Percentiles rank a stretch among this genome's conserved stretches.
These are phyloP conservation scores for Colletotrichum higginsianum DNA, from an alignment of 2,329 filamentous ascomycete species.

Conservation along the genomic window DNA sequence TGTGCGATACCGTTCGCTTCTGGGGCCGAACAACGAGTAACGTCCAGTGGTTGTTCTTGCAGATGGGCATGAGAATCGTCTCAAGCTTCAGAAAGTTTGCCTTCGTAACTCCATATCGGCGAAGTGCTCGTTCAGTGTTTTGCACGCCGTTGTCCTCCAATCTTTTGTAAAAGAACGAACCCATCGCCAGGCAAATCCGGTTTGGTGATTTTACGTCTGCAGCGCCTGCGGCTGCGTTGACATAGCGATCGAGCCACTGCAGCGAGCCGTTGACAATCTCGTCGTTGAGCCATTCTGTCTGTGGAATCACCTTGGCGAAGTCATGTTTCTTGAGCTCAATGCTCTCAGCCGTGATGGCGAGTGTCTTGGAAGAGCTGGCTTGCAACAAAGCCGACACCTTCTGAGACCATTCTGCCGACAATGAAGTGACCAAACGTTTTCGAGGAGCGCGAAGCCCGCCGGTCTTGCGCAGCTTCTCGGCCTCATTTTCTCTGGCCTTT, in stretches of 20 bases:
- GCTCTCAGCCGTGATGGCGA: slow-evolving; percentile 37
- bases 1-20: slow-evolving; percentile 73
- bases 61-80: slow-evolving; percentile 79
- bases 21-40: slow-evolving; percentile 76
- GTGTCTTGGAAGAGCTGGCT: slow-evolving; percentile 14
- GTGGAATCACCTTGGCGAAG: slow-evolving; percentile 73
- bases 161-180: slow-evolving; percentile 76
- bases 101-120: slow-evolving; percentile 70
- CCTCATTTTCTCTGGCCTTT: slow-evolving; percentile 20
- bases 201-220: slow-evolving; percentile 55
- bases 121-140: slow-evolving; percentile 68
- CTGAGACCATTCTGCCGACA: slow-evolving; percentile 30
- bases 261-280: slow-evolving; percentile 80
- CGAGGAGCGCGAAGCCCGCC: slow-evolving; percentile 40
- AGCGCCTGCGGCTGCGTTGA: slow-evolving; percentile 71
- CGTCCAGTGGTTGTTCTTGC: slow-evolving; percentile 78
- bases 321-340: slow-evolving; percentile 62
- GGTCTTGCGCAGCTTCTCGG: slow-evolving; percentile 30
- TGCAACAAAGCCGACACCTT: slow-evolving; percentile 19
- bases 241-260: slow-evolving; percentile 70
- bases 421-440: slow-evolving; percentile 22
- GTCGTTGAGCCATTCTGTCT: slow-evolving; percentile 80
- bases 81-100: slow-evolving; percentile 76
- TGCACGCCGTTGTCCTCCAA: slow-evolving; percentile 64
- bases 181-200: slow-evolving; percentile 74